phyloP scores from a whole-genome alignment of 768 basidiomycete species.

The Termitomyces sp. region DNA sequence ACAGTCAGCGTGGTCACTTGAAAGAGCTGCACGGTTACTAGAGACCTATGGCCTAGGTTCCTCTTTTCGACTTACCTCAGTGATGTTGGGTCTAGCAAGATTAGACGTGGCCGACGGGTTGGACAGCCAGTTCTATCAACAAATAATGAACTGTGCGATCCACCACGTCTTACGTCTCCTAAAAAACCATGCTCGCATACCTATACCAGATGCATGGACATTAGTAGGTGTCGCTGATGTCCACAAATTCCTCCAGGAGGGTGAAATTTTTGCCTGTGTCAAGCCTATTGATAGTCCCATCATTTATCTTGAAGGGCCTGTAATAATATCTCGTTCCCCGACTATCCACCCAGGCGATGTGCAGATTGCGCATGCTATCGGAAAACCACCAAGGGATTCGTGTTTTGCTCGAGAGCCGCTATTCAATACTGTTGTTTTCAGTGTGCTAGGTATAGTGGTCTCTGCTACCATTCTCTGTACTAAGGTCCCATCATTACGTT shows the following conservation, averaged over 20 bases:
- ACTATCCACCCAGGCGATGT: slow-evolving; percentile 70
- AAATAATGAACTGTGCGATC: slow-evolving; percentile 49
- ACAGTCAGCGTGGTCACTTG: slow-evolving; percentile 37
- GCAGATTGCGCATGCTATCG: slow-evolving; percentile 57
- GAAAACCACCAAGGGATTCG: slow-evolving; percentile 49
- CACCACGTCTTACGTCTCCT: slow-evolving; percentile 65
- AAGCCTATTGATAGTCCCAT: slow-evolving; percentile 34
- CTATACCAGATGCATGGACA: slow-evolving; percentile 59
- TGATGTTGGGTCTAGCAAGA: slow-evolving; percentile 47
- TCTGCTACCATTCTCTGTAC: neutral
- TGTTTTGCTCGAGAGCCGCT: slow-evolving; percentile 50
- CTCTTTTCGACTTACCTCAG: slow-evolving; percentile 52
- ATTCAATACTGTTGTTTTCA: slow-evolving; percentile 66
- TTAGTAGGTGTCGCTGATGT: slow-evolving; percentile 73
- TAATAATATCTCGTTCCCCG: slow-evolving; percentile 61
- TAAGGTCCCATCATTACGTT: neutral
- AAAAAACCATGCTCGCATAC: slow-evolving; percentile 66
- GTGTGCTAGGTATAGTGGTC: slow-evolving; percentile 40
- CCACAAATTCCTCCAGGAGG: slow-evolving; percentile 46
- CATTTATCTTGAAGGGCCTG: slow-evolving; percentile 49
- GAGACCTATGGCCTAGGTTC: slow-evolving; percentile 55
- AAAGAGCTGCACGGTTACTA: slow-evolving; percentile 44
- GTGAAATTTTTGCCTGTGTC: slow-evolving; percentile 61
- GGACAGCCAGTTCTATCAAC: slow-evolving; percentile 45
- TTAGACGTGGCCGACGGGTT: slow-evolving; percentile 35